Evolutionary conservation across 805 yeast species (phyloP), one percentile per base, ranked within the genome.

Genomic region (Wickerhamomyces queroliae): DNA sequence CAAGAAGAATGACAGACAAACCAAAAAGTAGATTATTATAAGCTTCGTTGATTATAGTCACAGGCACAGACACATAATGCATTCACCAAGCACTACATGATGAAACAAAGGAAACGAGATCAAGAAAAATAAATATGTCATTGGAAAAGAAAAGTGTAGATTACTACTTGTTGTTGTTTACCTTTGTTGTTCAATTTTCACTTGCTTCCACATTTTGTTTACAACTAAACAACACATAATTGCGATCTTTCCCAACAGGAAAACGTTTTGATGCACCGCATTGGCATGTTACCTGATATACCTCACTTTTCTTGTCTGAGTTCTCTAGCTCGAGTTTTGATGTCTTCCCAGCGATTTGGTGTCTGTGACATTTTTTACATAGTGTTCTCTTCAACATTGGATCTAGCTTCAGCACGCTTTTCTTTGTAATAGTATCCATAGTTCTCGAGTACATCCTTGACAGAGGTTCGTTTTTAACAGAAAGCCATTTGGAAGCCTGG

Each of bases 371-470:
- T 27, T 61, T 62, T 49, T 85, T 86, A 59, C 96, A 88, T 13
- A 80, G 53, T 0, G 72, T 67, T 47, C 95, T 66, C 58, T 88
- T 88, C 10, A 87, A 46, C 26, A 62, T 59, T 1, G 90, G 89
- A 29, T 83, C 71, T 22, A 83, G 55, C 44, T 81, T 74, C 17
- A 80, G 55, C 15, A 84, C 90, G 2, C 79, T 73, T 51, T 80
- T 83, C 53, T 82, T 80, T 8, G 86, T 72, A 8, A 85, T 81
- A 8, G 74, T 50, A 39, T 74, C 79, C 60, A 83, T 61, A 28
- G 74, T 74, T 36, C 74, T 65, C 17, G 74, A 60, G 51, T 78
- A 78, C 39, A 68, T 64, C 36, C 87, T 61, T 0, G 86, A 70
- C n/a, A 87, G 57, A 0, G 67, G 61, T 20, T 59, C 63, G 44